Conservation (phyloP, 805 yeast genomes). For the Teunomyces kruisii region DNA sequence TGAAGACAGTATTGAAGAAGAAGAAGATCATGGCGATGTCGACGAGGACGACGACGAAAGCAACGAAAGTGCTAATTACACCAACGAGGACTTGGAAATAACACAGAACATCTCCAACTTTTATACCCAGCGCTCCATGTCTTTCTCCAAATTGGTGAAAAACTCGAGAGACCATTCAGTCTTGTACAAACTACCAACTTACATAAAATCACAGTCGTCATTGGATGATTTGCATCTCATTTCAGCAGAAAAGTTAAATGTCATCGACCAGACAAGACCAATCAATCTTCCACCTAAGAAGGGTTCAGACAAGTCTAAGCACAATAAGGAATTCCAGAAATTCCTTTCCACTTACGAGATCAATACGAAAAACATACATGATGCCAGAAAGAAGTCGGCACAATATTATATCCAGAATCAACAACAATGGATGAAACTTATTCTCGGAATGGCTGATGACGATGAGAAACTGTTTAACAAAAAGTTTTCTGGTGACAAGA, state of each 20-base stretch:
- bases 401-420: slow-evolving; percentile 20
- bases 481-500: slow-evolving; percentile 28
- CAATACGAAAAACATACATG: slow-evolving; percentile 23
- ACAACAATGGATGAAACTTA: slow-evolving; percentile 27
- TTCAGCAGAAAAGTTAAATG: slow-evolving; percentile 57
- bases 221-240: slow-evolving; percentile 61
- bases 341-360: slow-evolving; percentile 41
- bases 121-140: slow-evolving; percentile 34
- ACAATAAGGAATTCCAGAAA: slow-evolving; percentile 54
- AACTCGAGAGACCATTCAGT: slow-evolving; percentile 30
- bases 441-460: slow-evolving; percentile 15
- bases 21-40: slow-evolving; percentile 13
- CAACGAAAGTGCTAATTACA: slow-evolving; percentile 7
- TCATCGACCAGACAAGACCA: slow-evolving; percentile 63
- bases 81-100: slow-evolving; percentile 32
- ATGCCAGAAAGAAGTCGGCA: slow-evolving; percentile 18
- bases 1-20: slow-evolving; percentile 19
- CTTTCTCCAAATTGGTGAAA: slow-evolving; percentile 33
- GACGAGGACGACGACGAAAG: slow-evolving; percentile 11
- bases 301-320: slow-evolving; percentile 49
- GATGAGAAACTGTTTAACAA: slow-evolving; percentile 21
- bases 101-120: slow-evolving; percentile 37
- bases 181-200: slow-evolving; percentile 38
- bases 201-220: slow-evolving; percentile 38
- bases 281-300: slow-evolving; percentile 71